phyloP scores from a whole-genome alignment of 352 stramenopile genomes.

The Phytophthora constricta region DNA sequence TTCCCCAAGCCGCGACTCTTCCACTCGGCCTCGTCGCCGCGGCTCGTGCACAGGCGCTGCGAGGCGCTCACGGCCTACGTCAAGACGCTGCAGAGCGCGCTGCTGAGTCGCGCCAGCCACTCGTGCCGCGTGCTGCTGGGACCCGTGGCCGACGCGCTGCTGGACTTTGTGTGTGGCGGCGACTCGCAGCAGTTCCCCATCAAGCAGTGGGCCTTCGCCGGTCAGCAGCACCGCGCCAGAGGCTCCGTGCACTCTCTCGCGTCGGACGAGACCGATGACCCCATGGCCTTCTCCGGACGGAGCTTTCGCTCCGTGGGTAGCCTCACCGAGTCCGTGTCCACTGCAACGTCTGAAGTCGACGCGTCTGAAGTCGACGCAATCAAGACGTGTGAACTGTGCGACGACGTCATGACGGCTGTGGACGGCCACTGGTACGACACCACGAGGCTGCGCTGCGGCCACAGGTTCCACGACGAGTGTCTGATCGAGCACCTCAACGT shows the following conservation, averaged over 20 bases:
- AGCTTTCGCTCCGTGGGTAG: slow-evolving; percentile 10
- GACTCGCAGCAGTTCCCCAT: slow-evolving; percentile 25
- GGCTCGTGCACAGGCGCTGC: slow-evolving; percentile 33
- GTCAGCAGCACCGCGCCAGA: slow-evolving; percentile 23
- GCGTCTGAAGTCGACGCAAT: not conserved
- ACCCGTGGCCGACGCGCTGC: slow-evolving; percentile 26
- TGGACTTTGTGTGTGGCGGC: slow-evolving; percentile 32
- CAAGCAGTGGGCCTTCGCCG: slow-evolving; percentile 38
- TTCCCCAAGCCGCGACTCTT: slow-evolving; percentile 37
- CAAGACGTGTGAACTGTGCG: slow-evolving; percentile 29
- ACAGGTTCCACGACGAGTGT: slow-evolving; percentile 65
- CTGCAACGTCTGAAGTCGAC: not conserved
- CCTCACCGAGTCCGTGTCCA: slow-evolving; percentile 8
- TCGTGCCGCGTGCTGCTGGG: slow-evolving; percentile 30
- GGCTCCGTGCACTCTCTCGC: slow-evolving; percentile 27
- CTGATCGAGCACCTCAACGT: slow-evolving; percentile 50
- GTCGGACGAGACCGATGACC: slow-evolving; percentile 28
- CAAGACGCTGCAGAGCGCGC: slow-evolving; percentile 33
- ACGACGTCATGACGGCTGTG: slow-evolving; percentile 13
- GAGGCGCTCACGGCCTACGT: slow-evolving; percentile 40
- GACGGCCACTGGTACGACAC: slow-evolving; percentile 25
- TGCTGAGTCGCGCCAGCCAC: slow-evolving; percentile 39
- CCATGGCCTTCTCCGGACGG: slow-evolving; percentile 1
- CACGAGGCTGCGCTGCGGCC: slow-evolving; percentile 41
- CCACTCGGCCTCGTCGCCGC: slow-evolving; percentile 22